phyloP scores from a whole-genome alignment of 2,329 filamentous ascomycete genomes.

The Colletotrichum chlorophyti region DNA sequence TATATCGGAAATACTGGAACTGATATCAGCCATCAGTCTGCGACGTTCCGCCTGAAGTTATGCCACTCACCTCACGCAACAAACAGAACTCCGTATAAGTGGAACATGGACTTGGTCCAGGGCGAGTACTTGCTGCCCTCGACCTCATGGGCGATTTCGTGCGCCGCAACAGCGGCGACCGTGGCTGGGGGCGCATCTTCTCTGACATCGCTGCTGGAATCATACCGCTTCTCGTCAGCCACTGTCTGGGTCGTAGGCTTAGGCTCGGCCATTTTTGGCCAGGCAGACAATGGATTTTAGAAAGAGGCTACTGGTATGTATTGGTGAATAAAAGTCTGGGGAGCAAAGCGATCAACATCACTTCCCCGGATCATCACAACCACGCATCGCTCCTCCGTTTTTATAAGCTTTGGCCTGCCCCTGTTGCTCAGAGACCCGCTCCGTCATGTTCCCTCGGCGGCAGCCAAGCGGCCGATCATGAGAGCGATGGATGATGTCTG shows the following conservation, averaged over 20 bases:
- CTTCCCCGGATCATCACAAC: neutral
- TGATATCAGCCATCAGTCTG: neutral
- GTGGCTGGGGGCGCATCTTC: conserved; percentile 7
- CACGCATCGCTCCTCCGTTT: neutral
- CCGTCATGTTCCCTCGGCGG: too few relatives aligned
- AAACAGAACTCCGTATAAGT: conserved; percentile 28
- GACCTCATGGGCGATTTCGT: conserved; percentile 28
- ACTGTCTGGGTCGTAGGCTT: neutral
- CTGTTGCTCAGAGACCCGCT: conserved; percentile 2
- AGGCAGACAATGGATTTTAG: neutral
- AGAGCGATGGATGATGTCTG: too few relatives aligned
- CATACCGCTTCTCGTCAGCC: conserved; percentile 5
- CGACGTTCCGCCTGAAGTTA: neutral
- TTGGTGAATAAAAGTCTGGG: neutral
- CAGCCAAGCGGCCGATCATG: too few relatives aligned
- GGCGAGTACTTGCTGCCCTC: conserved; percentile 27
- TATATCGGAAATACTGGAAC: too few relatives aligned
- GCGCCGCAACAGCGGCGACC: conserved; percentile 12
- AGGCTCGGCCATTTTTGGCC: conserved; percentile 16
- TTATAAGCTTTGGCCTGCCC: conserved; percentile 6
- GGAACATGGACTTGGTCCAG: conserved; percentile 30
- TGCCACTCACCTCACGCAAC: conserved; percentile 21
- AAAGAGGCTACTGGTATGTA: neutral
- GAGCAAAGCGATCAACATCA: neutral
- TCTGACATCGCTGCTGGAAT: neutral